Percentiles rank a stretch among this genome's conserved stretches.
These are phyloP conservation scores for Podila horticola DNA, from an alignment of 192 early-diverging fungal genomes.

Conservation along the genomic window DNA sequence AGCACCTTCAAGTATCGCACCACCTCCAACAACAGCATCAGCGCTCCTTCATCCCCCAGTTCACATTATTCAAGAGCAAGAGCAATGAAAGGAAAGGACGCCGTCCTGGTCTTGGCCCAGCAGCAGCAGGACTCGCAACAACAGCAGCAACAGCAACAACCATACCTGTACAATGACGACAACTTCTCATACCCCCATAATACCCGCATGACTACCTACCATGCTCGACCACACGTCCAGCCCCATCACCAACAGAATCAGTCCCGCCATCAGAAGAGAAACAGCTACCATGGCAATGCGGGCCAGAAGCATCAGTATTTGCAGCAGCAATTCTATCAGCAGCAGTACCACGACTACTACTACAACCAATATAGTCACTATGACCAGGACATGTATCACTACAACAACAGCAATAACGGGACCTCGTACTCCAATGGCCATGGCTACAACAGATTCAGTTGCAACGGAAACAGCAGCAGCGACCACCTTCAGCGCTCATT, in stretches of 20 bases:
- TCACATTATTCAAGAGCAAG: not conserved
- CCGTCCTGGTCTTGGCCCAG: slow-evolving; percentile 29
- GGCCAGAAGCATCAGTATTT: slow-evolving; percentile 27
- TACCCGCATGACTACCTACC: not conserved
- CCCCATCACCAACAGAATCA: not conserved
- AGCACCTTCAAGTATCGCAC: not conserved
- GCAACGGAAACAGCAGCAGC: not conserved
- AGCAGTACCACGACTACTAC: slow-evolving; percentile 3
- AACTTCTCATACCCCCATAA: not conserved
- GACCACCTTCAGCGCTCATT: slow-evolving; percentile 1
- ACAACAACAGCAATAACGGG: not conserved
- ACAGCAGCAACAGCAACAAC: slow-evolving; percentile 14
- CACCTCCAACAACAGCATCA: not conserved
- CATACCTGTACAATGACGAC: slow-evolving; percentile 2
- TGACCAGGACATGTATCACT: slow-evolving; percentile 6
- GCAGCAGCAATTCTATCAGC: slow-evolving; percentile 16
- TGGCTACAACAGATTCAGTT: not conserved
- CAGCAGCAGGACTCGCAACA: slow-evolving; percentile 6
- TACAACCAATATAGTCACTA: slow-evolving; percentile 7
- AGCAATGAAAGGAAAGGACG: slow-evolving; percentile 35
- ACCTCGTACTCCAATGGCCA: not conserved
- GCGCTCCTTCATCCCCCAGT: not conserved
- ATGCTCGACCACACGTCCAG: not conserved
- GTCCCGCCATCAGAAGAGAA: slow-evolving; percentile 7
- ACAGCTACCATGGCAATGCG: slow-evolving; percentile 6